Evolutionary conservation across 2,329 filamentous ascomycete species (phyloP), one percentile per base, ranked within the genome.

Genomic region (Diaporthe sp.): DNA sequence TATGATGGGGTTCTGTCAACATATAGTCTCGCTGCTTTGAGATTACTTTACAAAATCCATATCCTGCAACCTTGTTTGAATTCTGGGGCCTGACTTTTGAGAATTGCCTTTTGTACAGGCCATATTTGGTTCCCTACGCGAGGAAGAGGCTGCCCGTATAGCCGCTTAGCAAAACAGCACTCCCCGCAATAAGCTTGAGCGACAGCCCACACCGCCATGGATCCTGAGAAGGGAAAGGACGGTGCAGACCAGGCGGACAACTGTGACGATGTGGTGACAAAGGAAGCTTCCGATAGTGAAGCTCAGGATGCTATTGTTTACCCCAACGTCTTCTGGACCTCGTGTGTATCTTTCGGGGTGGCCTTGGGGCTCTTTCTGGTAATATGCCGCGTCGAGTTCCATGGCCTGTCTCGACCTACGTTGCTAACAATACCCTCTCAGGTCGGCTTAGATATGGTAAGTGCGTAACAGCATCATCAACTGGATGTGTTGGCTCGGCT

Each of bases 401-500:
- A 12, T 28, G 12, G 6, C 12, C 39, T 15, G 4, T 7, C n/a
- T 63, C 3, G 17, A 25, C 10, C 5, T 12, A 37, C 12, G 4
- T 17, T 51, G 44, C 44, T 67, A 51, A 67, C 28, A 6, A 51
- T 3, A 15, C 10, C 25, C 10, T n/a, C 20, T 25, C 15, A 68
- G 63, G 63, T 68, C 31, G 63, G 63, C 28, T 7, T 68, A n/a
- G 63, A 68, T 6, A 68, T 68, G 63, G 63, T 44, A 28, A 44
- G 34, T 49, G 3, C 15, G 1, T 2, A 2, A 10, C 2, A 20
- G 12, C 10, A 15, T 49, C 25, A 1, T 12, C 1, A 3, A 2
- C 20, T 31, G 1, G 5, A 9, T n/a, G 20, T 34, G 1, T 10
- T n/a, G 2, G 28, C 20, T 34, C 22, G 25, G 3, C 17, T 22